phyloP scores from a whole-genome alignment of 225 moss, liverwort and hornwort genomes.

The Marchantia paleacea region DNA sequence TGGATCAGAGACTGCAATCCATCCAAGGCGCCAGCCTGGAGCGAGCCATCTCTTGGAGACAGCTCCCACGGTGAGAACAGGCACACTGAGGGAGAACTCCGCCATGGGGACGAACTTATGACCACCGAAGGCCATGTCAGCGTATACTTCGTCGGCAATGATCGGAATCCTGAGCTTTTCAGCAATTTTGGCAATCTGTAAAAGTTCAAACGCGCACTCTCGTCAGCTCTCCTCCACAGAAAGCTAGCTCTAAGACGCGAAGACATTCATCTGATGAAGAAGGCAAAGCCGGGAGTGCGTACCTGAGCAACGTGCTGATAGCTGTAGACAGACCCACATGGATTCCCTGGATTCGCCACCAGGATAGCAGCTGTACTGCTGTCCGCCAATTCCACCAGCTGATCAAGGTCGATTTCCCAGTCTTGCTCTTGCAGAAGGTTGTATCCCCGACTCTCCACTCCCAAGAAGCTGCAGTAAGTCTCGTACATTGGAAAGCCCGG shows the following conservation, averaged over 20 bases:
- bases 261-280: too few relatives aligned
- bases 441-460: constrained; percentile 55
- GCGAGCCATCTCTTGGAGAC: constrained; percentile 81
- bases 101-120: constrained; percentile 64
- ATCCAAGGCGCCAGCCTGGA: constrained; percentile 84
- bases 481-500: constrained; percentile 80
- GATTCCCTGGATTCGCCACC: constrained; percentile 73
- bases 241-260: background rate
- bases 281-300: background rate
- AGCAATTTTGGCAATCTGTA: constrained; percentile 51
- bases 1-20: constrained; percentile 65
- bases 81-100: constrained; percentile 59
- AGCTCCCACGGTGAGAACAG: constrained; percentile 70
- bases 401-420: constrained; percentile 66
- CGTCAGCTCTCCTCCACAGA: too few relatives aligned
- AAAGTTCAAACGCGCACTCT: background rate
- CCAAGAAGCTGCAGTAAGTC: constrained; percentile 66
- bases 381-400: constrained; percentile 48
- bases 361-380: constrained; percentile 59
- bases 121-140: constrained; percentile 60
- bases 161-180: constrained; percentile 61
- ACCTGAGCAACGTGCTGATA: constrained; percentile 66
- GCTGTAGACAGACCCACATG: constrained; percentile 66
- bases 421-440: constrained; percentile 60
- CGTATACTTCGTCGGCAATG: constrained; percentile 75